phyloP scores from a whole-genome alignment of 495 filamentous ascomycete species.

The Neohortaea acidophila region DNA sequence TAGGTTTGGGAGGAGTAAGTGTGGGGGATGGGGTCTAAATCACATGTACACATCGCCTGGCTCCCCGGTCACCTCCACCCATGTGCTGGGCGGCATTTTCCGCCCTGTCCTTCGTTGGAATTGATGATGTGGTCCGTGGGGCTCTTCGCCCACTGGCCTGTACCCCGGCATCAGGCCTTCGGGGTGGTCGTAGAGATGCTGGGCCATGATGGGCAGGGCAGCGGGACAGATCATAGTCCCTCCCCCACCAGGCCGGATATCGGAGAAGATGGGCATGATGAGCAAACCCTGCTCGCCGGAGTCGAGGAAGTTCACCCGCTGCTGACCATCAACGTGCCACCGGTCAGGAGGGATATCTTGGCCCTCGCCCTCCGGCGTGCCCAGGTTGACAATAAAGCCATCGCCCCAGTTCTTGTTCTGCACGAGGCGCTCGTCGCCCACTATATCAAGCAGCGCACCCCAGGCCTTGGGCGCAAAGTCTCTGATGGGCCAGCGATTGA shows the following conservation, averaged over 20 bases:
- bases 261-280: slow-evolving; percentile 54
- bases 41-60: slow-evolving; percentile 53
- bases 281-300: slow-evolving; percentile 56
- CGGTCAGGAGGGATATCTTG: slow-evolving; percentile 35
- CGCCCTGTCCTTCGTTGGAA: too few species aligned
- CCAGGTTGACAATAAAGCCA: slow-evolving; percentile 59
- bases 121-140: too few species aligned
- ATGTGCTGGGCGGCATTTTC: slow-evolving; percentile 33
- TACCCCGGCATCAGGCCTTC: slow-evolving; percentile 55
- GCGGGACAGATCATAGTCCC: slow-evolving; percentile 52
- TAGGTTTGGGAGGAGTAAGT: too few species aligned
- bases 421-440: slow-evolving; percentile 49
- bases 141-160: slow-evolving; percentile 36
- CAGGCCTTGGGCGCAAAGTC: slow-evolving; percentile 52
- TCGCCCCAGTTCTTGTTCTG: slow-evolving; percentile 46
- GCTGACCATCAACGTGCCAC: slow-evolving; percentile 69
- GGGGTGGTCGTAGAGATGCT: slow-evolving; percentile 47
- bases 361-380: slow-evolving; percentile 39
- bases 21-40: too few species aligned
- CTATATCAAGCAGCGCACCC: slow-evolving; percentile 53
- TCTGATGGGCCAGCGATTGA: slow-evolving; percentile 37
- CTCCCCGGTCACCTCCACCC: slow-evolving; percentile 50
- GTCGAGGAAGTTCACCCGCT: slow-evolving; percentile 63
- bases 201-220: slow-evolving; percentile 42
- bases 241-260: slow-evolving; percentile 45